Evolutionary conservation across 495 filamentous ascomycete genomes (phyloP), one percentile per base, ranked within the genome.

Genomic region (Copromyces sp.): DNA sequence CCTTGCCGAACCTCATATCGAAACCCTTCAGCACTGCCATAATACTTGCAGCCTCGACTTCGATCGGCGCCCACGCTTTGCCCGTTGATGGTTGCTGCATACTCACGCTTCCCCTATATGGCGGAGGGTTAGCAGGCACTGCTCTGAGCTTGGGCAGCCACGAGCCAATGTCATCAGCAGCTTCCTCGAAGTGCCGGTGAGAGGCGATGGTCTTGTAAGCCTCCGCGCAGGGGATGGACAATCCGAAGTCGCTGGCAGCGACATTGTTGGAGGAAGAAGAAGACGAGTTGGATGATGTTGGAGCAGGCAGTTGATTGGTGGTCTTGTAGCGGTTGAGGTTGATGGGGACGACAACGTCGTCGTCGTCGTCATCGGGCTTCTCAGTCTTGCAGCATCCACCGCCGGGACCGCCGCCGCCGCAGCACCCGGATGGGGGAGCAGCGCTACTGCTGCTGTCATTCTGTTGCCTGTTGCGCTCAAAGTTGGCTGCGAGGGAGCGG

Each of bases 21-120:
- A 97, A 93, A 72, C 90, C 90, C 74, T 91, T 92, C 71, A 97
- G 79, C 39, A 95, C 93, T 45, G 90, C 89, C 90, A 95, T 94
- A 37, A 97, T 92, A 78, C 91, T 94, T 5, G 92, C 92, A 1
- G 93, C 91, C 77, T 97, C 93, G 9, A 97, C 90, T 78, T 95
- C 91, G 75, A 93, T 88, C 7, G 91, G 90, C 29, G 86, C 86
- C 40, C 77, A 70, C 35, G 80, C 71, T 35, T 35, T 61, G 12
- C 53, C 47, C 35, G 77, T 74, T 71, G 80, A 61, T 16, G 53
- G 35, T 35, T 61, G 53, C 53, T 35, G 53, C 53, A 61, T 1
- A 1, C 14, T 61, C 5, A 59, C 76, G 29, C 74, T 68, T 35
- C 65, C 69, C 37, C 69, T 37, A 9, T 73, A 35, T 9, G 69